Conservation (phyloP, 495 filamentous ascomycete genomes). For the Hypoxylon fragiforme region DNA sequence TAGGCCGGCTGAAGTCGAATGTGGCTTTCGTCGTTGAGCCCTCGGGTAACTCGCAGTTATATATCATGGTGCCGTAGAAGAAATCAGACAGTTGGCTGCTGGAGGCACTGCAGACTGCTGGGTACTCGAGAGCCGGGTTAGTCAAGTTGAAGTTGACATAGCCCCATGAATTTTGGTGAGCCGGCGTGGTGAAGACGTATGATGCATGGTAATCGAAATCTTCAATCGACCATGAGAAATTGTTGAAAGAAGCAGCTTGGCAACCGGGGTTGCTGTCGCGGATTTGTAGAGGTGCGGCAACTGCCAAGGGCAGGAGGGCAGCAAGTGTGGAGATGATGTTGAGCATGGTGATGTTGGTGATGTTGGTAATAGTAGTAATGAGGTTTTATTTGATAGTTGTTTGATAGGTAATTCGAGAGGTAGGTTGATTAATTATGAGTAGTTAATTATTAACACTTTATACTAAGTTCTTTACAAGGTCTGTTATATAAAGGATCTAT, state of each 20-base stretch:
- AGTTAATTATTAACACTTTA: not conserved
- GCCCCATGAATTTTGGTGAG: slow-evolving; percentile 50
- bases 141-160: slow-evolving; percentile 47
- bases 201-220: slow-evolving; percentile 45
- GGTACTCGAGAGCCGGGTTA: slow-evolving; percentile 44
- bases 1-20: slow-evolving; percentile 43
- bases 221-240: slow-evolving; percentile 42
- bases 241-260: slow-evolving; percentile 35
- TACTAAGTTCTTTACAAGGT: no score
- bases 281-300: slow-evolving; percentile 19
- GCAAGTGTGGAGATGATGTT: slow-evolving; percentile 28
- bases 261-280: slow-evolving; percentile 35
- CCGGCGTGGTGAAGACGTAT: slow-evolving; percentile 48
- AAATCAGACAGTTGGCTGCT: slow-evolving; percentile 48
- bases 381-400: slow-evolving; percentile 1
- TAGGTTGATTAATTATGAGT: not conserved
- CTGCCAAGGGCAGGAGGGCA: slow-evolving; percentile 28
- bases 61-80: slow-evolving; percentile 48
- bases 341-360: slow-evolving; percentile 20
- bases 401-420: not conserved
- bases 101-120: slow-evolving; percentile 40
- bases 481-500: no score
- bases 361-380: not conserved
- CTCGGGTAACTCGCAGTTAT: slow-evolving; percentile 40
- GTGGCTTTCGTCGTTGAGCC: slow-evolving; percentile 26